phyloP scores from a whole-genome alignment of 306 rosid genomes.

The Vicia faba region DNA sequence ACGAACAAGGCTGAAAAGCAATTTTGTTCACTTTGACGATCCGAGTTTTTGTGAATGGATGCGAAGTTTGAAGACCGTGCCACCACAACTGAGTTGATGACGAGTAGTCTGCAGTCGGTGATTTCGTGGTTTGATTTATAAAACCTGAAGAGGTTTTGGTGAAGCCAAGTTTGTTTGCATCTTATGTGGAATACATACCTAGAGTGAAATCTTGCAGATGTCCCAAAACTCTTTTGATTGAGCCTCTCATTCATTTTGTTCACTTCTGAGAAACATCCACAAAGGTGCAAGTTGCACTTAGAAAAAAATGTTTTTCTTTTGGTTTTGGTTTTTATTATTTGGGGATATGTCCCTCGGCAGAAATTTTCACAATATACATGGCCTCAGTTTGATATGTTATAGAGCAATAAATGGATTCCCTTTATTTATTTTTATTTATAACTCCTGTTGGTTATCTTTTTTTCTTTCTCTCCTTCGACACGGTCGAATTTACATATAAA shows the following conservation, averaged over 20 bases:
- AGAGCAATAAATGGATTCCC: slow-evolving; percentile 44
- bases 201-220: slow-evolving; percentile 31
- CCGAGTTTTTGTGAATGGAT: slow-evolving; percentile 97
- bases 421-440: slow-evolving; percentile 34
- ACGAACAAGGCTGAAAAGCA: slow-evolving; percentile 87
- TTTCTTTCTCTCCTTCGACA: too few species aligned
- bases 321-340: neutral
- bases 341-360: slow-evolving; percentile 8
- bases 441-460: too few species aligned
- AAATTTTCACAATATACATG: slow-evolving; percentile 22
- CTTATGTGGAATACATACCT: slow-evolving; percentile 10
- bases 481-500: too few species aligned
- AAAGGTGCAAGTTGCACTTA: slow-evolving; percentile 34
- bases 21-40: slow-evolving; percentile 88
- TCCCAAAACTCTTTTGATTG: slow-evolving; percentile 14
- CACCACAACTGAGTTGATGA: slow-evolving; percentile 80
- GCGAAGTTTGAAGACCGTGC: slow-evolving; percentile 76
- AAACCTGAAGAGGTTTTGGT: slow-evolving; percentile 29
- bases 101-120: neutral
- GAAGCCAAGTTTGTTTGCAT: slow-evolving; percentile 42
- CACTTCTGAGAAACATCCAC: slow-evolving; percentile 30
- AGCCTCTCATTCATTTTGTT: slow-evolving; percentile 43
- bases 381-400: slow-evolving; percentile 19
- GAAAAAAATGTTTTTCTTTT: neutral
- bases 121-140: slow-evolving; percentile 33